These are phyloP conservation scores for Populus davidiana DNA, from an alignment of 345 rosid genomes.

Conservation along the genomic window DNA sequence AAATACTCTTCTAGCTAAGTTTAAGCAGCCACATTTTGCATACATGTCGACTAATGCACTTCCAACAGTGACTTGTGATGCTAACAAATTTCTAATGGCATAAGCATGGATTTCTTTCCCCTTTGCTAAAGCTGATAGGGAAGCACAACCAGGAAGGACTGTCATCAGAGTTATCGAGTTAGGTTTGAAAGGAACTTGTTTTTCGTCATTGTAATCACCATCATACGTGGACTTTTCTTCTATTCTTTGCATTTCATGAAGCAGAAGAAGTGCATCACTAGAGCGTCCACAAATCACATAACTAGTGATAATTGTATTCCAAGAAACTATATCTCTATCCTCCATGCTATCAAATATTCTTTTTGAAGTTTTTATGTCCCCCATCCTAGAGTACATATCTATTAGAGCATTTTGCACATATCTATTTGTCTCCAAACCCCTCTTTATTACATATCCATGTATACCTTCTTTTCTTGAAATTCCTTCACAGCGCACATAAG, in stretches of 20 bases:
- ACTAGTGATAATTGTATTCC: conserved; percentile 86
- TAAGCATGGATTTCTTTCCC: conserved; percentile 91
- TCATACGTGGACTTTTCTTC: conserved; percentile 19
- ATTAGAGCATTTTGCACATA: conserved; percentile 84
- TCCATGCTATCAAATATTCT: conserved; percentile 60
- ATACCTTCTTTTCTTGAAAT: conserved; percentile 61
- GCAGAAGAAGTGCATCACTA: conserved; percentile 54
- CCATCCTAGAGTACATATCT: conserved; percentile 83
- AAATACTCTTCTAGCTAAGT: conserved; percentile 52
- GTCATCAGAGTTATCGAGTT: conserved; percentile 86
- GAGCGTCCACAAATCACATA: conserved; percentile 54
- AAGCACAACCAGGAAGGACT: conserved; percentile 74
- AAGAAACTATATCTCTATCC: conserved; percentile 65
- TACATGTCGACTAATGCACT: conserved; percentile 93
- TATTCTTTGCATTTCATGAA: conserved; percentile 59
- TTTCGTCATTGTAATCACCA: conserved; percentile 18
- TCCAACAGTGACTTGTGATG: conserved; percentile 74
- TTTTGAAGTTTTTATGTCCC: conserved; percentile 51
- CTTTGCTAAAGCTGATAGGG: conserved; percentile 67
- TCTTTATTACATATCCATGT: conserved; percentile 70
- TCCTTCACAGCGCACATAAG: conserved; percentile 54
- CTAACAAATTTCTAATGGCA: conserved; percentile 64
- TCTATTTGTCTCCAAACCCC: conserved; percentile 52
- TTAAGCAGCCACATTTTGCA: conserved; percentile 81
- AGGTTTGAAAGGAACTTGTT: conserved; percentile 41